These are phyloP conservation scores for Bolboschoenus planiculmis DNA, from an alignment of 176 grass and related monocot genomes.

Conservation along the genomic window DNA sequence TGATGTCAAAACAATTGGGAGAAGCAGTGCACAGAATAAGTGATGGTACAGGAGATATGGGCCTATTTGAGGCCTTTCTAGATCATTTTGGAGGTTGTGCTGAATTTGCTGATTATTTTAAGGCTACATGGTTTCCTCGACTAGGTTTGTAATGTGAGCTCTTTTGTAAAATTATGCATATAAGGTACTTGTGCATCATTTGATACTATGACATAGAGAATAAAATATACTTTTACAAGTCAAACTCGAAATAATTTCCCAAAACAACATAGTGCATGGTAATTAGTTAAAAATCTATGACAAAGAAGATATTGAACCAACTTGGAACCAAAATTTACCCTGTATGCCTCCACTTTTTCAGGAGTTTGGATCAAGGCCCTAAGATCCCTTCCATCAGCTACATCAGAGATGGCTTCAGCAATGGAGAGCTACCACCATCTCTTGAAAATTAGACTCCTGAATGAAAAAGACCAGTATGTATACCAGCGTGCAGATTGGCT, in stretches of 20 bases:
- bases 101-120: slow-evolving; percentile 79
- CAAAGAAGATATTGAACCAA: not conserved
- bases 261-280: slow-evolving; percentile 2
- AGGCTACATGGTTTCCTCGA: slow-evolving; percentile 67
- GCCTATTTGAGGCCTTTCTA: slow-evolving; percentile 58
- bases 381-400: slow-evolving; percentile 60
- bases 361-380: slow-evolving; percentile 53
- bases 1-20: slow-evolving; percentile 50
- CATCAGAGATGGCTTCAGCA: slow-evolving; percentile 59
- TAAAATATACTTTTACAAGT: slow-evolving; percentile 8
- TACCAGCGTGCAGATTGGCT: slow-evolving; percentile 75
- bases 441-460: slow-evolving; percentile 73
- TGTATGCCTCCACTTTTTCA: slow-evolving; percentile 19
- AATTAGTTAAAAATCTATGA: not conserved
- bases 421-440: slow-evolving; percentile 80
- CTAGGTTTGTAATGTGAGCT: slow-evolving; percentile 50
- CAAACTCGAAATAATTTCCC: not conserved
- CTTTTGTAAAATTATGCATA: slow-evolving; percentile 15
- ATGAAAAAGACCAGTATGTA: slow-evolving; percentile 49
- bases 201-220: not conserved
- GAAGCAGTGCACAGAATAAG: slow-evolving; percentile 55
- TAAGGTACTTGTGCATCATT: not conserved
- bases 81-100: slow-evolving; percentile 58
- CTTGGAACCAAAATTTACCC: not conserved
- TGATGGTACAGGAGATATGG: slow-evolving; percentile 45